Conservation (phyloP, 2,329 filamentous ascomycete genomes). For the Allantophomopsis cytisporea region DNA sequence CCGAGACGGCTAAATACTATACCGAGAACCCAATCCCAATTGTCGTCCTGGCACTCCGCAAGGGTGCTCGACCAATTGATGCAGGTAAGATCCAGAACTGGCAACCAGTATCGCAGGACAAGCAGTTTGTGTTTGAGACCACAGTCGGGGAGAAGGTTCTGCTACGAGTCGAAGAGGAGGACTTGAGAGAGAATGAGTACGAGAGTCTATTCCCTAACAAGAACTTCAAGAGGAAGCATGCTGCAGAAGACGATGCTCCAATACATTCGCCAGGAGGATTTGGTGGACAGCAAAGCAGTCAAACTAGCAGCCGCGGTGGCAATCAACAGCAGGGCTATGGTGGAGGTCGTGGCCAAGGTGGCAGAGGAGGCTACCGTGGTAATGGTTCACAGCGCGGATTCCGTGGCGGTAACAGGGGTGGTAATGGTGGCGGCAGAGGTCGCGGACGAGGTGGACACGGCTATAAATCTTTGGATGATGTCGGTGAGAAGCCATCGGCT, state of each 20-base stretch:
- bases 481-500: conserved; percentile 30
- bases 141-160: conserved; percentile 78
- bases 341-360: conserved; percentile 17
- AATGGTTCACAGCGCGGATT: conserved; percentile 26
- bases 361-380: conserved; percentile 20
- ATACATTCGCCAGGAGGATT: conserved; percentile 10
- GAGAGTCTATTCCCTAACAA: conserved; percentile 49
- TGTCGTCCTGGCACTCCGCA: conserved; percentile 70
- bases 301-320: conserved; percentile 17
- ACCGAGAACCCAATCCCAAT: conserved; percentile 69
- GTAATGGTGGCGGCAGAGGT: conserved; percentile 23
- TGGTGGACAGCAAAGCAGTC: conserved; percentile 19
- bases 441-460: conserved; percentile 30
- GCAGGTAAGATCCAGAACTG: conserved; percentile 73
- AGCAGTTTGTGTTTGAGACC: conserved; percentile 66
- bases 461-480: conserved; percentile 58
- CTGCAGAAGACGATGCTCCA: conserved; percentile 34
- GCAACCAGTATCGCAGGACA: conserved; percentile 60
- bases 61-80: conserved; percentile 64
- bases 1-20: conserved; percentile 52
- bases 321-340: conserved; percentile 18
- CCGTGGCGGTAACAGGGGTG: conserved; percentile 16
- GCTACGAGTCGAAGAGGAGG: conserved; percentile 65
- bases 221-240: conserved; percentile 46
- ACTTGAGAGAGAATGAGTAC: conserved; percentile 45